A percentile compares a stretch with the other conserved stretches of the same genome.
Evolutionary conservation across 805 yeast species (phyloP).

Genomic region (Ogataea siamensis): DNA sequence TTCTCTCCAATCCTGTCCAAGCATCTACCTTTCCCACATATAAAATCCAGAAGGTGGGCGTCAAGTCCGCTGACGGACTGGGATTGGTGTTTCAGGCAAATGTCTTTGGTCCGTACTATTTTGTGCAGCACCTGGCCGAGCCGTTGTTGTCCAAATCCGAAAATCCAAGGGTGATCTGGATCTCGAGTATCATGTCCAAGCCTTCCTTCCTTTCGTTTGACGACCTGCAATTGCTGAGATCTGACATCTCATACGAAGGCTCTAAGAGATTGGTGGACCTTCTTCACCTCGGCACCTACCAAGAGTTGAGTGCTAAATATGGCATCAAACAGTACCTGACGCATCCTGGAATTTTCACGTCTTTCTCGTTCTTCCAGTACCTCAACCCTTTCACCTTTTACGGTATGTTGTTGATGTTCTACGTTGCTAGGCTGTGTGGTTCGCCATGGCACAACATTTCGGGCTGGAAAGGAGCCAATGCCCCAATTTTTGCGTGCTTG

Average conservation of each 20-base stretch:
- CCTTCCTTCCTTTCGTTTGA: constrained; percentile 70
- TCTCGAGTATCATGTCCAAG: constrained; percentile 78
- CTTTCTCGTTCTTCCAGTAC: constrained; percentile 73
- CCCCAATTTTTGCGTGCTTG: constrained; percentile 69
- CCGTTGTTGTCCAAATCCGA: constrained; percentile 42
- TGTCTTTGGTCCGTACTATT: constrained; percentile 92
- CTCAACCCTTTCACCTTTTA: constrained; percentile 76
- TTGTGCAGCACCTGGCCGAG: constrained; percentile 63
- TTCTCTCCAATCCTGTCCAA: constrained; percentile 61
- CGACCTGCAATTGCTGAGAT: constrained; percentile 68
- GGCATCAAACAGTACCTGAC: constrained; percentile 73
- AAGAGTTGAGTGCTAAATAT: constrained; percentile 41
- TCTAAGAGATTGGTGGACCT: constrained; percentile 86
- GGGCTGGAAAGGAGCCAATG: constrained; percentile 88
- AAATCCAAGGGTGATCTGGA: constrained; percentile 73
- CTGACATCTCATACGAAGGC: constrained; percentile 80
- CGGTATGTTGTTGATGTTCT: constrained; percentile 84
- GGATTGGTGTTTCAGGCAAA: constrained; percentile 93
- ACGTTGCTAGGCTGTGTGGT: constrained; percentile 77
- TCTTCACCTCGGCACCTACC: constrained; percentile 69
- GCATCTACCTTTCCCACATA: constrained; percentile 89
- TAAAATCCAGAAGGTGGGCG: constrained; percentile 79
- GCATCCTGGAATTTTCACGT: constrained; percentile 93
- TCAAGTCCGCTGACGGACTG: constrained; percentile 70
- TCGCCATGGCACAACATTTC: constrained; percentile 86